Base-by-base conservation (phyloP, 805 yeast species). In the Sugiyamaella marilandica region DNA sequence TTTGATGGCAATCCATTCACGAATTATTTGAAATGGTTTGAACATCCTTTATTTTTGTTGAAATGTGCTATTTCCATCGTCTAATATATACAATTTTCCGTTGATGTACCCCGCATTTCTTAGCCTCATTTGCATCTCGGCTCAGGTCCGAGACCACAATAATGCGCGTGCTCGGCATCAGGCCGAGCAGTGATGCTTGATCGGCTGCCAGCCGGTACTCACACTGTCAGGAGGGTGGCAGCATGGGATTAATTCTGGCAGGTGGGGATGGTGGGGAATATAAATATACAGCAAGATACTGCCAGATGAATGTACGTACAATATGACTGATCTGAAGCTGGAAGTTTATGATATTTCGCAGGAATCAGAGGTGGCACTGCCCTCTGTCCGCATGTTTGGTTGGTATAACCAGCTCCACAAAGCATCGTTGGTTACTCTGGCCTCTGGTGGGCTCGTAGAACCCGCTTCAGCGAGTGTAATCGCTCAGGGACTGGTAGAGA, bases 361-460 rank as follows among this genome's bases (percentile, higher is more conserved):
- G 18, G 52, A 50, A 32, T 36, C 50, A 5, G 53, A 35, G 33
- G 50, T 45, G 8, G 53, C 53, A 5, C 39, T 50, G 19, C 44
- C 50, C 16, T 45, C 50, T 8, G 24, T 29, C 24, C 32, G 39
- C 10, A 37, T 51, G 47, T 46, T 47, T 39, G 46, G 32, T 14
- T 46, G 46, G 46, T 29, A 34, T 14, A 47, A 37, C 35, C 46
- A 51, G n/a, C 51, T 51, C 26, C 54, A 51, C 45, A 46, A 47
- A 32, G 54, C 54, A 1, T 47, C 54, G 9, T 33, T 51, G 16
- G 35, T 51, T 2, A 44, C 46, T 8, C 39, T 51, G 10, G 50
- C 39, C 9, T 21, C 26, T 2, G 31, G 18, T 9, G 54, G 54
- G 16, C 33, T 47, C n/a, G 47, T 51, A 11, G 54, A 51, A 21